Evolutionary conservation across 768 basidiomycete species (phyloP).

Genomic region (Clitopilus passeckerianus): DNA sequence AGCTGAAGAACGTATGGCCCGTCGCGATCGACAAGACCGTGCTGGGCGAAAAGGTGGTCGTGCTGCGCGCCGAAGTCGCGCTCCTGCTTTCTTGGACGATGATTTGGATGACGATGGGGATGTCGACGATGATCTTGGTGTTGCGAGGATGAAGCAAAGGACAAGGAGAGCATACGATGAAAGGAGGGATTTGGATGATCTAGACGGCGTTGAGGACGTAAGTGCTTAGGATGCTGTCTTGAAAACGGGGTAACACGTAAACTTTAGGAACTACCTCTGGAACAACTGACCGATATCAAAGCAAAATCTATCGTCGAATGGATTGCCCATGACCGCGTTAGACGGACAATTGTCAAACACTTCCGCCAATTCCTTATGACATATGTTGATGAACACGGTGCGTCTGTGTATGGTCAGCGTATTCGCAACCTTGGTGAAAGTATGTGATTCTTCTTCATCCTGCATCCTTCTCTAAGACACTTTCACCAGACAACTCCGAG

Average conservation of each 20-base stretch:
- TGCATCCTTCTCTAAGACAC: conserved; percentile 7
- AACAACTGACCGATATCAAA: conserved; percentile 97
- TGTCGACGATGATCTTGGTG: conserved; percentile 59
- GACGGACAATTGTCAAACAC: conserved; percentile 84
- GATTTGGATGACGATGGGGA: conserved; percentile 75
- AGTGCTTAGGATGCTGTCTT: conserved; percentile 19
- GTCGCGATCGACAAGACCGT: conserved; percentile 75
- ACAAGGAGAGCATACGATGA: conserved; percentile 94
- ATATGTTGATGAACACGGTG: conserved; percentile 87
- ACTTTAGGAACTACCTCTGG: conserved; percentile 82
- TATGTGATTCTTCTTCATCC: conserved; percentile 29
- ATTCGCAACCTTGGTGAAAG: conserved; percentile 95
- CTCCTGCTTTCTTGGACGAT: conserved; percentile 84
- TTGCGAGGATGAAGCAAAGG: conserved; percentile 72
- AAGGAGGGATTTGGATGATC: conserved; percentile 82
- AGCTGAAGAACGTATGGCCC: conserved; percentile 84
- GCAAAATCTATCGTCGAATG: conserved; percentile 96
- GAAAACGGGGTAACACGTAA: conserved; percentile 6
- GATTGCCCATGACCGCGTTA: conserved; percentile 91
- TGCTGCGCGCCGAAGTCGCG: conserved; percentile 73
- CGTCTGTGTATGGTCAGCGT: conserved; percentile 91
- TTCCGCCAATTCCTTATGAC: conserved; percentile 96
- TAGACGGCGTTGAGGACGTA: conserved; percentile 86
- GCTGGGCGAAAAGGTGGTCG: conserved; percentile 65
- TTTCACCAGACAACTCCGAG: conserved; percentile 80